These are phyloP conservation scores for Russula sp. DNA, from an alignment of 768 basidiomycete genomes.

Conservation along the genomic window DNA sequence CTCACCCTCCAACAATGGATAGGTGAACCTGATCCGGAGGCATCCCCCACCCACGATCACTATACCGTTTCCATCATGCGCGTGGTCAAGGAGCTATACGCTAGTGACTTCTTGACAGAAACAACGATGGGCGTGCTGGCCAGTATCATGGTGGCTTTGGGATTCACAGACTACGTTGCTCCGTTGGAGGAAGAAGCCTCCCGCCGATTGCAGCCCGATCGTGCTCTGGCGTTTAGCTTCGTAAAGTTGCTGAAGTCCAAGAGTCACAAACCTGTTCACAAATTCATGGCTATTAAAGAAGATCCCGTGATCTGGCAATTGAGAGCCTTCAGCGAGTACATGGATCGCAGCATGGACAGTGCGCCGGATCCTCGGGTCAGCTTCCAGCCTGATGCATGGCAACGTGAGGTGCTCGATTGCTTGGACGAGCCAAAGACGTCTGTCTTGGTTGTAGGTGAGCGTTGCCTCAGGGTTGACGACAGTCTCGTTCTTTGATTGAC, in stretches of 20 bases:
- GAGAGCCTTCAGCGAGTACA: conserved; percentile 60
- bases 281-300: conserved; percentile 52
- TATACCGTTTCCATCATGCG: conserved; percentile 44
- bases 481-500: neutral
- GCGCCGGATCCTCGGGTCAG: conserved; percentile 49
- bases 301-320: conserved; percentile 61
- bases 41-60: conserved; percentile 37
- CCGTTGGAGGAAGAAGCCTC: conserved; percentile 25
- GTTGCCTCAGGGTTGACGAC: neutral
- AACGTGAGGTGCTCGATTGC: conserved; percentile 56
- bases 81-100: conserved; percentile 41
- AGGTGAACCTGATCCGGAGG: conserved; percentile 37
- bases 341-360: conserved; percentile 69
- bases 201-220: conserved; percentile 24
- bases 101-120: conserved; percentile 34
- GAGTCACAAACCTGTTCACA: conserved; percentile 35
- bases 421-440: conserved; percentile 51
- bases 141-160: conserved; percentile 40
- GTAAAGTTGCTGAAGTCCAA: conserved; percentile 48
- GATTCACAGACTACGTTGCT: conserved; percentile 39
- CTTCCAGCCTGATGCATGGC: conserved; percentile 70
- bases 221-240: conserved; percentile 45
- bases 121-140: conserved; percentile 34
- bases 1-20: conserved; percentile 50
- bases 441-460: conserved; percentile 59